These are phyloP conservation scores for Cryphonectria radicalis DNA, from an alignment of 2,329 filamentous ascomycete genomes.

Conservation along the genomic window DNA sequence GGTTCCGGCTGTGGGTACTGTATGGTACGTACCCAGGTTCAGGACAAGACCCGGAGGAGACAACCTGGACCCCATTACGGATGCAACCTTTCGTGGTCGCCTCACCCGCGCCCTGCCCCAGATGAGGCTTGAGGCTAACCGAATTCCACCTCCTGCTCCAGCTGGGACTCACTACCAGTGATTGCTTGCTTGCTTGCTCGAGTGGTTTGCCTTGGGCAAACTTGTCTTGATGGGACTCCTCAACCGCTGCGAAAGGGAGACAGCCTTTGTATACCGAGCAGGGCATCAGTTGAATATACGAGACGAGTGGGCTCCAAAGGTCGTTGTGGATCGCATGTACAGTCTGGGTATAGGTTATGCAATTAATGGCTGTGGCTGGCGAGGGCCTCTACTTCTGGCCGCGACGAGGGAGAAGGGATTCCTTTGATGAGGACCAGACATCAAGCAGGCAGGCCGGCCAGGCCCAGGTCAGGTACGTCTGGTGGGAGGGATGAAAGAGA, in stretches of 20 bases:
- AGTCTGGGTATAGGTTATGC: constrained; percentile 6
- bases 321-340: not conserved
- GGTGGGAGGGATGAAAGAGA: constrained; percentile 2
- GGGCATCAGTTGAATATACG: not conserved
- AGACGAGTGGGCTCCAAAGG: not conserved
- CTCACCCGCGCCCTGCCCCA: constrained; percentile 28
- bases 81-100: constrained; percentile 26
- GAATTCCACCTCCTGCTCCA: constrained; percentile 18
- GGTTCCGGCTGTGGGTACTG: not conserved
- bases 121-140: constrained; percentile 25
- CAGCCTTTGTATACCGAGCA: not conserved
- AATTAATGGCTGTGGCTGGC: constrained; percentile 10
- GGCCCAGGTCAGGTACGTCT: not conserved
- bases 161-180: not conserved
- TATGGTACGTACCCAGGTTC: constrained; percentile 1
- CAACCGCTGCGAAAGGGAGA: not conserved
- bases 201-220: not conserved
- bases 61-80: constrained; percentile 17
- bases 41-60: constrained; percentile 12
- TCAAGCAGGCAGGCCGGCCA: not conserved
- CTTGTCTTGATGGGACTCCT: not conserved
- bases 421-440: not conserved
- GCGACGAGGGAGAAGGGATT: not conserved
- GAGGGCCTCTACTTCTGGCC: constrained; percentile 9
- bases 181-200: not conserved